Base-by-base conservation (phyloP, 768 basidiomycete genomes). In the Agrocybe praecox region DNA sequence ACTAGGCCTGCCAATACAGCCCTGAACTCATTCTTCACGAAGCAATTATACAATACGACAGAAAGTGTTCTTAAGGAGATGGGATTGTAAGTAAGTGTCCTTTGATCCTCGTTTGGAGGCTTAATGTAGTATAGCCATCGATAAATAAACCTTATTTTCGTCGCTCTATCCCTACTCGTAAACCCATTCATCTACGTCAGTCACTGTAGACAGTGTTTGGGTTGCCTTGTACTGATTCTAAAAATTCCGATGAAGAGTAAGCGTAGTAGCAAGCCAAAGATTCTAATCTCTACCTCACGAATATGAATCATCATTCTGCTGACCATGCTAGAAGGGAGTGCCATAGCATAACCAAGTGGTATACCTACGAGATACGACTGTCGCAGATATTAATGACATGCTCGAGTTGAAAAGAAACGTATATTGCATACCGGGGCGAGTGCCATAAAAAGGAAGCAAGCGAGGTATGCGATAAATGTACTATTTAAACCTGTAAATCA, bases 41-140 rank as follows among this genome's bases (percentile, higher is more conserved):
- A 67, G 45, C 78, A 79, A 58, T 59, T 80, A 21, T 78, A 74
- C 69, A 63, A 68, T 15, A 74, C 73, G 6, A 74, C 75, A 6
- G 71, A 74, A 62, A 59, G 58, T 12, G 46, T 77, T 14, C 46
- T 77, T 57, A 57, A 61, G 47, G 64, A 66, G 12, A 60, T 72
- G 23, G 67, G 64, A 2, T 2, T 63, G 12, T 63, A 49, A 54
- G 26, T 40, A 14, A 40, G 36, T 14, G 6, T 40, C 36, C 36
- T 9, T 29, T 29, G 26, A 29, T 29, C 26, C 26, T n/a, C n/a
- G n/a, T n/a, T n/a, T n/a, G n/a, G n/a, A n/a, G n/a, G n/a, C n/a
- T n/a, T n/a, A n/a, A n/a, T n/a, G n/a, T n/a, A n/a, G n/a, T n/a
- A n/a, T n/a, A n/a, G n/a, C n/a, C n/a, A n/a, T n/a, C n/a, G n/a